Evolutionary conservation across 2,329 filamentous ascomycete species (phyloP).

Genomic region (Fonsecaea nubica): DNA sequence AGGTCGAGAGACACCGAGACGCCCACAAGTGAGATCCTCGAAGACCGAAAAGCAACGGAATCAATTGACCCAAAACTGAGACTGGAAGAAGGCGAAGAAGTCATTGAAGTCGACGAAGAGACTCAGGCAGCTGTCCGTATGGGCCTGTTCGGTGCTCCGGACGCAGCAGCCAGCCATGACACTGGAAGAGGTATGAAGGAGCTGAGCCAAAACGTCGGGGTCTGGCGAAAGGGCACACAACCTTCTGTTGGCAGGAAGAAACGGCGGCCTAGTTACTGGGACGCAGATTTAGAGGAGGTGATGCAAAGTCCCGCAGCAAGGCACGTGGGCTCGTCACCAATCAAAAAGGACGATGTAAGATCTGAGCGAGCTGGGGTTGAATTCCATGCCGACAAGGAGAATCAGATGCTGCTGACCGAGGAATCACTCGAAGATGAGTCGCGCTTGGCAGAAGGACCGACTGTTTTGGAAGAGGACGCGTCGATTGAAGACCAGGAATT

Average conservation of each 20-base stretch:
- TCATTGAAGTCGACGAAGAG: conserved; percentile 38
- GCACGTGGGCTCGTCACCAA: conserved; percentile 33
- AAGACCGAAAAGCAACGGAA: conserved; percentile 22
- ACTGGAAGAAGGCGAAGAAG: conserved; percentile 35
- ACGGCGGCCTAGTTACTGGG: conserved; percentile 40
- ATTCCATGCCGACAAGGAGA: conserved; percentile 19
- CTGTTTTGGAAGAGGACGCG: conserved; percentile 11
- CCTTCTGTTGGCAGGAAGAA: conserved; percentile 35
- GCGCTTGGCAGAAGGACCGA: conserved; percentile 22
- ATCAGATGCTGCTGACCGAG: conserved; percentile 17
- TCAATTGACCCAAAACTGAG: conserved; percentile 21
- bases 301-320: conserved; percentile 38
- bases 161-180: conserved; percentile 17
- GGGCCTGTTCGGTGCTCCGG: conserved; percentile 34
- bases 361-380: conserved; percentile 33
- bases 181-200: conserved; percentile 31
- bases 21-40: conserved; percentile 18
- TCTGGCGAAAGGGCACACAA: conserved; percentile 31
- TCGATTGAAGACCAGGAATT: conserved; percentile 17
- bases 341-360: conserved; percentile 33
- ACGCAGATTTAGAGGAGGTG: conserved; percentile 39
- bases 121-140: conserved; percentile 36
- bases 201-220: conserved; percentile 39
- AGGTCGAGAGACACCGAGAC: conserved; percentile 28
- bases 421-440: conserved; percentile 22